These are phyloP conservation scores for Starmerella apis DNA, from an alignment of 805 yeast genomes.

Conservation along the genomic window DNA sequence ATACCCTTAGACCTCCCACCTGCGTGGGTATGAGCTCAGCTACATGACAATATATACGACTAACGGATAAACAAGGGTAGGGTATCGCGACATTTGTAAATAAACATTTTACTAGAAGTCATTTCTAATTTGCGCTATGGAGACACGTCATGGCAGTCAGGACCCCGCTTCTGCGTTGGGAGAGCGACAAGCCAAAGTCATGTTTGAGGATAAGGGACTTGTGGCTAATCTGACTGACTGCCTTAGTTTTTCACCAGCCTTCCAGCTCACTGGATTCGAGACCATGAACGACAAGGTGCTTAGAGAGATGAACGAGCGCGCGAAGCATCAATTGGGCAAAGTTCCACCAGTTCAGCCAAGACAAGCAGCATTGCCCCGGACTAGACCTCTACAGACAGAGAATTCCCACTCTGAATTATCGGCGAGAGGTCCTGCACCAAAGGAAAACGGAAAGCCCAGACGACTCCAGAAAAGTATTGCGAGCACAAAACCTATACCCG, in stretches of 20 bases:
- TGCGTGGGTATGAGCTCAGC: neutral
- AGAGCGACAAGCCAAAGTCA: neutral
- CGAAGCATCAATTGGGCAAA: constrained; percentile 18
- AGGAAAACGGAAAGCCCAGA: no score
- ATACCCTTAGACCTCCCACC: no score
- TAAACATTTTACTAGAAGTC: neutral
- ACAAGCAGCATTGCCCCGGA: no score
- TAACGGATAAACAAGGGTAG: neutral
- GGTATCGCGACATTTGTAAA: constrained; percentile 1
- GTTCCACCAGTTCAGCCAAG: neutral
- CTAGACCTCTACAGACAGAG: no score
- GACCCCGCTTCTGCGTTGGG: neutral
- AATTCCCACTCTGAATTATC: no score
- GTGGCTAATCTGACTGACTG: constrained; percentile 5
- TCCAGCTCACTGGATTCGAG: constrained; percentile 26
- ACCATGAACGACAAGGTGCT: constrained; percentile 31
- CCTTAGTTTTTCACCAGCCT: constrained; percentile 21
- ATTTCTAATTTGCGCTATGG: neutral
- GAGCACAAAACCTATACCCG: no score
- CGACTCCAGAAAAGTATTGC: no score
- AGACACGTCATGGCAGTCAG: neutral
- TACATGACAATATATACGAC: neutral
- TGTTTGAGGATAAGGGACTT: neutral
- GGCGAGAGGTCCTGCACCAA: no score
- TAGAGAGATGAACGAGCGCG: constrained; percentile 31